Evolutionary conservation across 345 rosid species (phyloP).

Genomic region (Corymbia maculata): DNA sequence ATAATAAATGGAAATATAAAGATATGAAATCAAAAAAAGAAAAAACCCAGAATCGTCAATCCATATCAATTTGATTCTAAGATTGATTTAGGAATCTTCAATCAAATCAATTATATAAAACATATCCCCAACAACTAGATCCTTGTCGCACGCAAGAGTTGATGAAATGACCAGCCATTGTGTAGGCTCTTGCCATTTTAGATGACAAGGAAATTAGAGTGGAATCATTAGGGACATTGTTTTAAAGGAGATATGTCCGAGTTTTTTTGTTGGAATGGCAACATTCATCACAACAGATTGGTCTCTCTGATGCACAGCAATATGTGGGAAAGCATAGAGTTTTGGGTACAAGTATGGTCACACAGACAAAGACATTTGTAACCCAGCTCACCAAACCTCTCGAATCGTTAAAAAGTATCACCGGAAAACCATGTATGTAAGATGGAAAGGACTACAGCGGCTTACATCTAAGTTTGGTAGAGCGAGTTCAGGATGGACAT

Average conservation of each 20-base stretch:
- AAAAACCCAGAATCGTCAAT: no score
- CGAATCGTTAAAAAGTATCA: background rate
- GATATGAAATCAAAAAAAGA: no score
- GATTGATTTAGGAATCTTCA: no score
- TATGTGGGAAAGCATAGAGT: background rate
- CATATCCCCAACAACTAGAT: no score
- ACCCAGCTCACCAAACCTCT: background rate
- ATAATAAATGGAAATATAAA: no score
- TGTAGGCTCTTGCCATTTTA: background rate
- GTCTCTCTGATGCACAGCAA: accelerated
- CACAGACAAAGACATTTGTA: background rate
- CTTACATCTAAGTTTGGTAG: background rate
- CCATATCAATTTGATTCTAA: no score
- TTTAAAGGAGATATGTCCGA: background rate
- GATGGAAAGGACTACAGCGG: background rate
- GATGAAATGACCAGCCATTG: accelerated
- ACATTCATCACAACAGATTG: background rate
- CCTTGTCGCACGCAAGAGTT: accelerated
- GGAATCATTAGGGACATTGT: accelerated
- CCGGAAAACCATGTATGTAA: no score
- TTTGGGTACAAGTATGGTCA: background rate
- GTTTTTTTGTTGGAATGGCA: no score
- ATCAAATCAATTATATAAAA: no score
- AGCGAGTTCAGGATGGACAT: no score
- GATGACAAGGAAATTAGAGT: background rate